A percentile compares a stretch with the other conserved stretches of the same genome.
Conservation (phyloP, 495 filamentous ascomycete genomes). For the Penicillium roqueforti region DNA sequence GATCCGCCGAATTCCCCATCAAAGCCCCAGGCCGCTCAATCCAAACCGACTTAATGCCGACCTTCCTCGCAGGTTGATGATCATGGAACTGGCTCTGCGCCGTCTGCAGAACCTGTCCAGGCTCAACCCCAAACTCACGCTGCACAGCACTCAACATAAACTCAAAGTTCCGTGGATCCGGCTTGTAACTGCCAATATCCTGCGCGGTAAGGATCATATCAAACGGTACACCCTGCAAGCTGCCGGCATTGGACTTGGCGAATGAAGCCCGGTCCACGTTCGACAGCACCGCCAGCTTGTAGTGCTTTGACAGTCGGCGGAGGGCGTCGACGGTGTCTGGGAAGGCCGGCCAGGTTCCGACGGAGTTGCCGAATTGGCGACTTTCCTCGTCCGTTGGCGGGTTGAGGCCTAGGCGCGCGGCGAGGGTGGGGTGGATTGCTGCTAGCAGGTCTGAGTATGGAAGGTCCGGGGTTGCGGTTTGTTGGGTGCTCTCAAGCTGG, state of each 20-base stretch:
- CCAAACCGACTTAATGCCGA: slow-evolving; percentile 64
- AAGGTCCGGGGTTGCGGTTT: slow-evolving; percentile 44
- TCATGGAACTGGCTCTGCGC: slow-evolving; percentile 69
- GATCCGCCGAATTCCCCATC: slow-evolving; percentile 42
- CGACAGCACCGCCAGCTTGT: slow-evolving; percentile 63
- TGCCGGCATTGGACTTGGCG: slow-evolving; percentile 41
- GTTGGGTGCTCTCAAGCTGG: slow-evolving; percentile 36
- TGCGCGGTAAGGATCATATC: slow-evolving; percentile 68
- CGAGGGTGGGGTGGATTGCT: slow-evolving; percentile 43
- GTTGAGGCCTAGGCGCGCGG: slow-evolving; percentile 33
- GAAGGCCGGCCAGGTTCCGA: slow-evolving; percentile 59
- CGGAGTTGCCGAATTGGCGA: slow-evolving; percentile 43
- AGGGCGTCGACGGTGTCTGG: slow-evolving; percentile 57
- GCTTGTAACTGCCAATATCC: slow-evolving; percentile 71
- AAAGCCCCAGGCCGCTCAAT: slow-evolving; percentile 55
- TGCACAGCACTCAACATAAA: slow-evolving; percentile 56
- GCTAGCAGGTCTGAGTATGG: slow-evolving; percentile 52
- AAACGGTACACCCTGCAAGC: slow-evolving; percentile 47
- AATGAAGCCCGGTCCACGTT: slow-evolving; percentile 67
- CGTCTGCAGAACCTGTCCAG: slow-evolving; percentile 58
- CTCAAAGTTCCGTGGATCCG: slow-evolving; percentile 58
- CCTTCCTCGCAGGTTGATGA: slow-evolving; percentile 61
- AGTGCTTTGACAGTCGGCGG: slow-evolving; percentile 47
- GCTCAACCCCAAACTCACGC: slow-evolving; percentile 51
- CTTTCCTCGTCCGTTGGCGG: slow-evolving; percentile 22